Evolutionary conservation across 1,139 yeast species (phyloP), one percentile per base, ranked within the genome.

Genomic region (Hemisphaericaspora xylofermentans): DNA sequence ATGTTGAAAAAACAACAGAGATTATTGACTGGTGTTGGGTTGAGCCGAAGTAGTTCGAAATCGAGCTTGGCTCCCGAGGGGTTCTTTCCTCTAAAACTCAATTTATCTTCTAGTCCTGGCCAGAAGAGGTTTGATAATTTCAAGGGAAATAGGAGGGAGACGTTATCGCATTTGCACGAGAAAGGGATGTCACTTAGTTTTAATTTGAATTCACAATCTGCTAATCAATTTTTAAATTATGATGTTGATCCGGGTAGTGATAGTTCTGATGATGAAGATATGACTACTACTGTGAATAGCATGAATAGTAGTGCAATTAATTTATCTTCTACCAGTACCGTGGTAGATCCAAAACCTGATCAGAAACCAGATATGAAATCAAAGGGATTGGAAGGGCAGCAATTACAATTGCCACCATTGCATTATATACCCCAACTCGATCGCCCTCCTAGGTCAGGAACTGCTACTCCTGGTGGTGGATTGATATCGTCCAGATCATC

Each of bases 121-220:
- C 46, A 46, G 41, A 63, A 38, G 50, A 54, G 36, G 21, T 36
- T 22, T 25, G 39, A 31, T 3, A 18, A 64, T n/a, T 46, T 56
- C 30, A 52, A 56, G 27, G 52, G 49, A 22, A 66, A 68, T 39
- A 56, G 76, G 45, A 56, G 76, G 34, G 78, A 74, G 46, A 75
- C 81, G 12, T 61, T 81, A 12, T 75, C 86, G 5, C 79, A 78
- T 44, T 58, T 83, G 41, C 93, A 85, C 52, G 80, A 78, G 45
- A 71, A 84, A 54, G 96, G 96, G 0, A 77, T 87, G 13, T 78
- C 91, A 0, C 68, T 88, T 40, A 68, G 75, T 9, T 61, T 71
- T 36, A 82, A 84, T 40, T 84, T 88, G 82, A 84, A 82, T 43
- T 77, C 91, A 0, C 70, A 63, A 39, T 59, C 60, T 2, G 64